Percentiles rank a stretch among this genome's conserved stretches.
These are phyloP conservation scores for Tilletia caries DNA, from an alignment of 1,284 basidiomycete species.

Conservation along the genomic window DNA sequence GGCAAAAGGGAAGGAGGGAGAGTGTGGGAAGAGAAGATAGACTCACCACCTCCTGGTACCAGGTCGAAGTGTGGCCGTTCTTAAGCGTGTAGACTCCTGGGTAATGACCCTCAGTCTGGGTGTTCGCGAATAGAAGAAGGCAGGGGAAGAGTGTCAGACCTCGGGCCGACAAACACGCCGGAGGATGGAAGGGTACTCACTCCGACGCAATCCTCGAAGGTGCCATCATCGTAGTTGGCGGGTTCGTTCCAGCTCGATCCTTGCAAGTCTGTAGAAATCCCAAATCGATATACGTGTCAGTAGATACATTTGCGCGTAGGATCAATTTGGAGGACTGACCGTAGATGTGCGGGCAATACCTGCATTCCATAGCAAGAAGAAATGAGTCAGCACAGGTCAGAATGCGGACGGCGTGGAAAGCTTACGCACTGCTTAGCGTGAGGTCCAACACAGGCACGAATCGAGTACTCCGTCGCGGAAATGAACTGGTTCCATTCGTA, in stretches of 20 bases:
- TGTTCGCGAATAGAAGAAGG: too few species aligned
- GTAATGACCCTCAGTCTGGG: slow-evolving; percentile 29
- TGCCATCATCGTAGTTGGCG: slow-evolving; percentile 38
- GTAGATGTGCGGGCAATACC: slow-evolving; percentile 51
- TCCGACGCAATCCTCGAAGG: slow-evolving; percentile 8
- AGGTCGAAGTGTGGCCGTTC: slow-evolving; percentile 26
- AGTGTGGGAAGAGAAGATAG: not conserved
- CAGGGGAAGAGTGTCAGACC: too few species aligned
- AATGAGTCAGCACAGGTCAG: too few species aligned
- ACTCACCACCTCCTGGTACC: slow-evolving; percentile 33
- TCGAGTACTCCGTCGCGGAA: slow-evolving; percentile 41
- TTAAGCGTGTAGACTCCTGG: slow-evolving; percentile 42
- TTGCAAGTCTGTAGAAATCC: slow-evolving; percentile 26
- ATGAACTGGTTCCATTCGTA: slow-evolving; percentile 51
- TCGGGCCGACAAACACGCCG: too few species aligned
- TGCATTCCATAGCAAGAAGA: not conserved
- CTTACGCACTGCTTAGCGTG: too few species aligned
- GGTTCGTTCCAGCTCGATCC: slow-evolving; percentile 47
- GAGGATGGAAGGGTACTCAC: not conserved
- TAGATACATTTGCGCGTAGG: too few species aligned
- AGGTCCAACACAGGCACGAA: slow-evolving; percentile 41
- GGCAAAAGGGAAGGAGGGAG: not conserved
- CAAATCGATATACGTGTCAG: too few species aligned
- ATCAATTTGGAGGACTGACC: not conserved
- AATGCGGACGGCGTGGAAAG: too few species aligned